Evolutionary conservation across 1,284 basidiomycete genomes (phyloP), one percentile per base, ranked within the genome.

Genomic region (Phaffia rhodozyma): DNA sequence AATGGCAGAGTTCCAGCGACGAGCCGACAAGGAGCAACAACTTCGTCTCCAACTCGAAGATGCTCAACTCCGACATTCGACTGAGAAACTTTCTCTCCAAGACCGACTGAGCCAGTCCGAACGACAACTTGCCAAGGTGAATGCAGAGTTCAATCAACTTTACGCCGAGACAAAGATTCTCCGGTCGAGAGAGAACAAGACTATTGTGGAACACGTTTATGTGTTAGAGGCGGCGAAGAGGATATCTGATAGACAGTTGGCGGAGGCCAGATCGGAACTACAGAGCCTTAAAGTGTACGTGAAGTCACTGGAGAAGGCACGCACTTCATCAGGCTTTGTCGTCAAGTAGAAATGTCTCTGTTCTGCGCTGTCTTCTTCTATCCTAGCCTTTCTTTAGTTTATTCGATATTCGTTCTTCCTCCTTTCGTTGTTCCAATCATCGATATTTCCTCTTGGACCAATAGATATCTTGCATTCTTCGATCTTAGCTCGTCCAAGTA

Each of bases 181-280:
- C 20, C 86, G 90, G 65, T 86, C 86, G 7, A 84, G 85, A 72
- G 89, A 93, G 75, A 91, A 97, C 79, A 97, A 94, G 80, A 97
- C 91, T 18, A 96, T 97, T 65, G 92, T 99, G 57, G 94, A 99
- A 76, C 96, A 99, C 72, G 92, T 98, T 25, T 89, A 98, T 71
- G 96, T 98, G 21, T 81, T 97, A 6, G 93, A 98, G 74, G 90
- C 96, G 72, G 94, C 96, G 13, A 97, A 97, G 76, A 87, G 87
- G 65, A 86, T 96, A 67, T 96, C 96, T 1, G 94, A 98, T 73
- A 84, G 88, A 30, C 91, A 97, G 73, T 83, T 97, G 7, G 82
- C 80, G 30, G 89, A 91, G 25, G 86, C 89, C 0, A 86, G 88
- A 68, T 75, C 80, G 29, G 88, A 91, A 73, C 74, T 93, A 32